Evolutionary conservation across 768 basidiomycete species (phyloP).

Genomic region (Gloeophyllum trabeum): DNA sequence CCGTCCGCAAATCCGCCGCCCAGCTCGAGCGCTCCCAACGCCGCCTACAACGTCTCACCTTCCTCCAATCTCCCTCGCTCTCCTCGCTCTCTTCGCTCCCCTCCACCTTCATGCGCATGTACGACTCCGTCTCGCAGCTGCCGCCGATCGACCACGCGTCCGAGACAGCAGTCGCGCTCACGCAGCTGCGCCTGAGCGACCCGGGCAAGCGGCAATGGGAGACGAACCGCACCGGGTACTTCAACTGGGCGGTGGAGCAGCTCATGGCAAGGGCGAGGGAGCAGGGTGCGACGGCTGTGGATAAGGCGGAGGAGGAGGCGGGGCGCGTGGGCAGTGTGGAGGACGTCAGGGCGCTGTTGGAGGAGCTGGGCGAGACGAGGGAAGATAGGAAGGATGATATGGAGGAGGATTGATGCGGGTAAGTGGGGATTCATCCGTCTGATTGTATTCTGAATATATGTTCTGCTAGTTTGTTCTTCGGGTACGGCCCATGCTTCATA

Average conservation of each 20-base stretch:
- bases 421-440: too few species aligned
- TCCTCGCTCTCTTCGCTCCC: conserved; percentile 28
- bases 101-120: conserved; percentile 29
- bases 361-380: neutral
- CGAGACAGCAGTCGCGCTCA: conserved; percentile 26
- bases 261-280: conserved; percentile 9
- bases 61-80: conserved; percentile 30
- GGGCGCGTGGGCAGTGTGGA: neutral
- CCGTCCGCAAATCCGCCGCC: conserved; percentile 33
- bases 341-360: neutral
- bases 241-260: conserved; percentile 22
- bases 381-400: too few species aligned
- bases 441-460: too few species aligned
- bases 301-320: neutral
- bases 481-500: too few species aligned
- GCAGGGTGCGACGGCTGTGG: neutral
- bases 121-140: conserved; percentile 34
- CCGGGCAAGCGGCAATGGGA: conserved; percentile 21
- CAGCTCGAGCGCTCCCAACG: conserved; percentile 35
- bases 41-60: conserved; percentile 28
- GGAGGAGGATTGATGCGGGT: too few species aligned
- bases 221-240: conserved; percentile 21
- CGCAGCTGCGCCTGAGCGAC: conserved; percentile 7
- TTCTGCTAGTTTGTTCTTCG: too few species aligned
- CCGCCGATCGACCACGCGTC: conserved; percentile 29